Conservation (phyloP, 345 rosid genomes). For the Toxicodendron radicans region DNA sequence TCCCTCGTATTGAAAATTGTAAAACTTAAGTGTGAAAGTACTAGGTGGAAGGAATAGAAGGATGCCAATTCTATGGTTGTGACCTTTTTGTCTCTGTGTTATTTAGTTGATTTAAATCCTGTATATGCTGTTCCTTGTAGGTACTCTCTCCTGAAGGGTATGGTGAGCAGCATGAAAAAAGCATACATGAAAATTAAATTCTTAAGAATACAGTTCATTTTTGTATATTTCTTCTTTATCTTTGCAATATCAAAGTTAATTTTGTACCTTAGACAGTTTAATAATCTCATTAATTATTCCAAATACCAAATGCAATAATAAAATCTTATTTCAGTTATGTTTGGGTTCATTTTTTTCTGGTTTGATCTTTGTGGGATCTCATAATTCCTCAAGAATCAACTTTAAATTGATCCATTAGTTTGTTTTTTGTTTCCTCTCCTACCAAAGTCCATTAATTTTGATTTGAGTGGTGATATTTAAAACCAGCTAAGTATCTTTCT, state of each 20-base stretch:
- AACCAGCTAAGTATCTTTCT: no score
- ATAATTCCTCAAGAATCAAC: no score
- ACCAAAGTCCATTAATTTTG: no score
- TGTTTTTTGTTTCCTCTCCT: no score
- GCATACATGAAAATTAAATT: neutral
- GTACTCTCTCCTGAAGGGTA: conserved; percentile 7
- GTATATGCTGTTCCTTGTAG: neutral
- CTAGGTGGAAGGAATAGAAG: neutral
- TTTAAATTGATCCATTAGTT: no score
- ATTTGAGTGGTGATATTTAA: no score
- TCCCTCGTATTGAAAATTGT: no score
- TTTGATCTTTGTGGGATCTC: no score
- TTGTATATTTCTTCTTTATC: neutral
- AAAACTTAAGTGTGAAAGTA: no score
- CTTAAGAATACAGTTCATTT: neutral
- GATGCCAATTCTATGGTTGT: neutral
- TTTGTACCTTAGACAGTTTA: neutral
- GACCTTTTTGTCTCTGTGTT: no score
- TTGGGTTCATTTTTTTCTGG: no score
- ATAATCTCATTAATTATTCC: neutral
- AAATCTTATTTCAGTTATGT: neutral
- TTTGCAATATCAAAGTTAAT: neutral
- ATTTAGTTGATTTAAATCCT: neutral
- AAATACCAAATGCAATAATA: neutral
- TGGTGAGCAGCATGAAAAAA: conserved; percentile 7